phyloP scores from a whole-genome alignment of 2,329 filamentous ascomycete species.

The Pseudogymnoascus sp. region DNA sequence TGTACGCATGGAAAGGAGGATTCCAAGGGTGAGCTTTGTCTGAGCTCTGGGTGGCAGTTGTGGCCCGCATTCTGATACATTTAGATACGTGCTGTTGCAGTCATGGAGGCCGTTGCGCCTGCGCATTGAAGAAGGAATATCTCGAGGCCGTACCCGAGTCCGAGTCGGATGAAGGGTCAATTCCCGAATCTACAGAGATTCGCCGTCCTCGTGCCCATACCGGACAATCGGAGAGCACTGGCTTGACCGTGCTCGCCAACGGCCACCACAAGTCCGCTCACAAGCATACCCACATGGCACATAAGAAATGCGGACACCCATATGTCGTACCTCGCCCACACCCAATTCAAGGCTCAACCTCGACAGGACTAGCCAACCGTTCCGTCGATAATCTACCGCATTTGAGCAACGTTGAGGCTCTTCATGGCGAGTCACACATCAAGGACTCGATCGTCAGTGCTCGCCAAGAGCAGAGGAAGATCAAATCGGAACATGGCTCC shows the following conservation, averaged over 20 bases:
- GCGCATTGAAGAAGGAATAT: conserved; percentile 55
- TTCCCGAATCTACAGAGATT: conserved; percentile 31
- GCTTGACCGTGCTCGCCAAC: conserved; percentile 54
- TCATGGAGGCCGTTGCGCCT: conserved; percentile 60
- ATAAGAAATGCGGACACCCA: conserved; percentile 48
- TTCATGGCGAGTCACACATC: conserved; percentile 30
- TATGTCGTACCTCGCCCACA: conserved; percentile 54
- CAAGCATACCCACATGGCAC: conserved; percentile 53
- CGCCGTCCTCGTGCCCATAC: conserved; percentile 55
- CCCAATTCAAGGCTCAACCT: conserved; percentile 45
- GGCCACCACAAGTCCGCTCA: conserved; percentile 57
- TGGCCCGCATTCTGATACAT: conserved; percentile 24
- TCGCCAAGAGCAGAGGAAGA: conserved; percentile 40
- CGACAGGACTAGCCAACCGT: conserved; percentile 40
- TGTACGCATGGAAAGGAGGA: conserved; percentile 54
- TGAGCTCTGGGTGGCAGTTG: conserved; percentile 17
- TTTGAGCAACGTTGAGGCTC: conserved; percentile 35
- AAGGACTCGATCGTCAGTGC: conserved; percentile 32
- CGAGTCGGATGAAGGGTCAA: conserved; percentile 48
- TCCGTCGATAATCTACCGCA: conserved; percentile 39
- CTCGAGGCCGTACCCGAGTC: conserved; percentile 60
- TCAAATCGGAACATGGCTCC: conserved; percentile 56
- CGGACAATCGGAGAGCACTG: conserved; percentile 47
- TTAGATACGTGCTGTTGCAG: conserved; percentile 64
- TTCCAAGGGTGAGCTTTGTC: conserved; percentile 31